These are phyloP conservation scores for Penicillium maclennaniae DNA, from an alignment of 495 filamentous ascomycete species.

Conservation along the genomic window DNA sequence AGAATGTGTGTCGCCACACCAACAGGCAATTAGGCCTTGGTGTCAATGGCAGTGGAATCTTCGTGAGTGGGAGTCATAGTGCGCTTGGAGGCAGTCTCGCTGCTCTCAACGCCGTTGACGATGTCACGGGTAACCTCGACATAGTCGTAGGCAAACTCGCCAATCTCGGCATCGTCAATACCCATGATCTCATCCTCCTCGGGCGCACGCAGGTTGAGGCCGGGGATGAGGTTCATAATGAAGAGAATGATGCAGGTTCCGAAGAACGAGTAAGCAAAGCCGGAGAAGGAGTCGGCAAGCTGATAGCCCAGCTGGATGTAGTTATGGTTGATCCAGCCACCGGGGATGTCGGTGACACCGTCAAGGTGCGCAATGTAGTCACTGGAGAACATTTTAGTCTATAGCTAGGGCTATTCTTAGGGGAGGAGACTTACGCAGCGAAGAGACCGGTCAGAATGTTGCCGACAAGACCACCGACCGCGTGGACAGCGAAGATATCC, in stretches of 20 bases:
- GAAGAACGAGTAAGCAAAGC: slow-evolving; percentile 81
- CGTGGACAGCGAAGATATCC: slow-evolving; percentile 94
- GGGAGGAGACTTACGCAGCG: slow-evolving; percentile 61
- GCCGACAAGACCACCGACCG: slow-evolving; percentile 80
- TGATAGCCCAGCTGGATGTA: slow-evolving; percentile 89
- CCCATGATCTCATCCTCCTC: slow-evolving; percentile 88
- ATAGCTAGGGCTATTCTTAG: neutral
- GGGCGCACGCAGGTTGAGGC: slow-evolving; percentile 70
- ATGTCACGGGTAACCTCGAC: slow-evolving; percentile 90
- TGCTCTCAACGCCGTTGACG: slow-evolving; percentile 53
- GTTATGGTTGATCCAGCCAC: slow-evolving; percentile 88
- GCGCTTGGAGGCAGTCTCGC: slow-evolving; percentile 33
- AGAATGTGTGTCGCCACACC: neutral
- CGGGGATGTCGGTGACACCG: slow-evolving; percentile 62
- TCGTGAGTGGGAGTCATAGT: slow-evolving; percentile 27
- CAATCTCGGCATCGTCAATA: slow-evolving; percentile 93
- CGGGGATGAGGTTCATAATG: slow-evolving; percentile 81
- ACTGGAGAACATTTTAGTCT: slow-evolving; percentile 34
- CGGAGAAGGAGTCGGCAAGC: slow-evolving; percentile 79
- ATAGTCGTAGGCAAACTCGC: slow-evolving; percentile 98
- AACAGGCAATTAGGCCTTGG: slow-evolving; percentile 28
- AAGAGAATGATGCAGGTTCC: slow-evolving; percentile 85
- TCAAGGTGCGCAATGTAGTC: slow-evolving; percentile 91
- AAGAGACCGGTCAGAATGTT: slow-evolving; percentile 90
- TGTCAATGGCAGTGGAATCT: slow-evolving; percentile 17